phyloP scores from a whole-genome alignment of 306 rosid genomes.

The Betula pendula region DNA sequence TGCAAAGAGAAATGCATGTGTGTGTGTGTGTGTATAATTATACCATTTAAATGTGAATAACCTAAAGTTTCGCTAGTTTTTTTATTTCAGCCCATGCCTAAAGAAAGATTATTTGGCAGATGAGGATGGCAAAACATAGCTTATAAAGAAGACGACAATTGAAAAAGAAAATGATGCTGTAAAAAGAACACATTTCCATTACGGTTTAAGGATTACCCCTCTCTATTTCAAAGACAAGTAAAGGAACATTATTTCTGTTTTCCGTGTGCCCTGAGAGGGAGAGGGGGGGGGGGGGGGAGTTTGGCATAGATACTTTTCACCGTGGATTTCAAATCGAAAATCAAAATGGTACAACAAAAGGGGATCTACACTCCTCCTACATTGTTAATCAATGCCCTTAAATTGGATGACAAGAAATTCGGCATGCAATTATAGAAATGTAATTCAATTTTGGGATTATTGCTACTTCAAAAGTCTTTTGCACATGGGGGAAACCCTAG shows the following conservation, averaged over 20 bases:
- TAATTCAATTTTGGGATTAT: not conserved
- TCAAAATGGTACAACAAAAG: not conserved
- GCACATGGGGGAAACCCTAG: not conserved
- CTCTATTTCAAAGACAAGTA: not conserved
- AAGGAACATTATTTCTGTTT: not conserved
- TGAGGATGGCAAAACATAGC: not conserved
- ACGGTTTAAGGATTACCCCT: not conserved
- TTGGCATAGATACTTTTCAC: not conserved
- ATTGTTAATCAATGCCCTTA: not conserved
- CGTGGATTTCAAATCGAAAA: not conserved
- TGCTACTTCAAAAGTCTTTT: not conserved
- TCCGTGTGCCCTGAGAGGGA: not conserved
- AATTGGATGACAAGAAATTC: not conserved
- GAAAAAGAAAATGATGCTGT: not conserved
- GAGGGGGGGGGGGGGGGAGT: not conserved
- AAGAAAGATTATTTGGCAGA: not conserved
- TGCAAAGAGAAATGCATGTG: constrained; percentile 9
- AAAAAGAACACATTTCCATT: not conserved
- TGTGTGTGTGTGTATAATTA: not conserved
- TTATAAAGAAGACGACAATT: too few species aligned
- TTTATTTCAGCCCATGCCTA: constrained; percentile 6
- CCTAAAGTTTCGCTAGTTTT: not conserved
- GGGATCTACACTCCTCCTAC: not conserved
- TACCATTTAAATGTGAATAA: not conserved
- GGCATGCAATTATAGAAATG: not conserved